Base-by-base conservation (phyloP, 129 eudicot genomes). In the Logfia minima region DNA sequence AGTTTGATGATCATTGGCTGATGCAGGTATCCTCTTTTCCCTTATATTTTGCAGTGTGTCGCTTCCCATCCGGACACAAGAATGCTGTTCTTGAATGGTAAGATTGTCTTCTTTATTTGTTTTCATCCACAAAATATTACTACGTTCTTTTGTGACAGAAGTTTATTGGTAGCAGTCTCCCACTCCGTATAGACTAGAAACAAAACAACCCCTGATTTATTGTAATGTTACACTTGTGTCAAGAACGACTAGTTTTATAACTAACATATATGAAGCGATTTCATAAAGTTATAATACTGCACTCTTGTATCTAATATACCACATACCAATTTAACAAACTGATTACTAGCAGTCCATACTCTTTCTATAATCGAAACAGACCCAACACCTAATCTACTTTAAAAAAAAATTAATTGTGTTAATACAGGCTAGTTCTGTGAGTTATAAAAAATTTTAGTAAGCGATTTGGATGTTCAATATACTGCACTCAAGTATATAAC, bases 1-100 rank as follows among this genome's bases (percentile, higher is more conserved):
- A 18, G 53, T n/a, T 4, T 24, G 37, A 52, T 70, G 52, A 43
- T 70, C 23, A 11, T 78, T 70, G 51, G 26, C 77, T 45, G 48
- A 60, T 41, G 34, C 18, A 59, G 22, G 61, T 0, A 69, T 37
- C 28, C 11, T 51, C 21, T 68, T 81, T 56, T 61, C 16, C n/a
- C 52, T 39, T 71, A 6, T 71, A 28, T 75, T 86, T 74, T 85
- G 90, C 96, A 94, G 98, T 94, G 97, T 82, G 97, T 94, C 14
- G 98, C 98, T 56, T 94, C 98, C 8, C 98, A 93, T 70, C 96
- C 88, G 19, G 96, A 90, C 75, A 93, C 98, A 64, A 82, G 93
- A 82, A 93, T 90, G 96, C 70, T 83, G 77, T 93, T 94, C 81
- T 86, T 94, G 74, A 94, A 91, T 77, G 98, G 98, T 94, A 86